Percentiles rank a stretch among this genome's conserved stretches.
Evolutionary conservation across 2,329 filamentous ascomycete genomes (phyloP).

Genomic region (Plectosphaerella sp.): DNA sequence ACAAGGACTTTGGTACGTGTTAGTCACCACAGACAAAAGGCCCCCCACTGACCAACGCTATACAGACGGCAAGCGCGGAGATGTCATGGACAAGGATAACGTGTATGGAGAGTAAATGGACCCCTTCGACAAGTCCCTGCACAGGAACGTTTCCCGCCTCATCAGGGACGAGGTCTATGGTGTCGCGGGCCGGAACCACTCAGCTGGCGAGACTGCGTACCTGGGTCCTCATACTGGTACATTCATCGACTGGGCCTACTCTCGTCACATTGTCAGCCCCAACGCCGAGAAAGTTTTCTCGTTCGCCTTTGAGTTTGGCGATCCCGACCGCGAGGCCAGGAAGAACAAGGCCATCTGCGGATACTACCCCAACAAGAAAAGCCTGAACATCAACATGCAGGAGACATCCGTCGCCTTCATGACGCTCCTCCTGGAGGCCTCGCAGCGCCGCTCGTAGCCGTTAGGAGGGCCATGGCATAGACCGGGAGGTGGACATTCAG

Average conservation of each 20-base stretch:
- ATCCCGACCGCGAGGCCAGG: conserved; percentile 16
- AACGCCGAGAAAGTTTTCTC: conserved; percentile 31
- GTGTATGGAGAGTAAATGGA: conserved; percentile 41
- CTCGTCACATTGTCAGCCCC: conserved; percentile 31
- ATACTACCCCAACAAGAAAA: conserved; percentile 39
- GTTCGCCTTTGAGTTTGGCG: conserved; percentile 43
- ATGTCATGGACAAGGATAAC: conserved; percentile 23
- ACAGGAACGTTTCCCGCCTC: conserved; percentile 21
- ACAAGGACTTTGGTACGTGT: conserved; percentile 15
- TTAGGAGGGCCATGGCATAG: neutral
- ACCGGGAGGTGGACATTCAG: too few species aligned
- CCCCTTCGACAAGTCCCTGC: conserved; percentile 21
- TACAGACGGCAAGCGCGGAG: conserved; percentile 47
- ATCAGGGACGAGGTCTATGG: conserved; percentile 32
- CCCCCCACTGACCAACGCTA: conserved; percentile 7
- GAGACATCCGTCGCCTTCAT: conserved; percentile 42
- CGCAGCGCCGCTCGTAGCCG: neutral
- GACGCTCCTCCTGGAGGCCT: conserved; percentile 28
- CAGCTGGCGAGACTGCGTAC: conserved; percentile 27
- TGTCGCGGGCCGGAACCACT: conserved; percentile 28
- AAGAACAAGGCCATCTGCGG: conserved; percentile 11
- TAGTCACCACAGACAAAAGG: too few species aligned
- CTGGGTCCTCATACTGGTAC: conserved; percentile 40
- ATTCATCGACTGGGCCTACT: conserved; percentile 41
- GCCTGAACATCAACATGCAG: conserved; percentile 36